A percentile compares a stretch with the other conserved stretches of the same genome.
phyloP scores from a whole-genome alignment of 345 rosid genomes.

The Kernera saxatilis region DNA sequence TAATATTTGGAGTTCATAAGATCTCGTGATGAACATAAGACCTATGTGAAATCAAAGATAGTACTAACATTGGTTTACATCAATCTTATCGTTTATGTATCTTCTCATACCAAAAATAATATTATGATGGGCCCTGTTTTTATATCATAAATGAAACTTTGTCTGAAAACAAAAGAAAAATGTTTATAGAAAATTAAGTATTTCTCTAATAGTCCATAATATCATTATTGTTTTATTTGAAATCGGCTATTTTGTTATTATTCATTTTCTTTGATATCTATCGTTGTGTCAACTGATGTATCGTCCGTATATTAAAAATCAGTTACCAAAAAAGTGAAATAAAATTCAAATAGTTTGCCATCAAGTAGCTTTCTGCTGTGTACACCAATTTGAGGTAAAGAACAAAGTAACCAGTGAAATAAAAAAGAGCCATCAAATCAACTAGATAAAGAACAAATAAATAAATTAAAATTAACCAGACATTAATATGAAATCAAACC shows the following conservation, averaged over 20 bases:
- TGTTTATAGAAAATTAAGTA: background rate
- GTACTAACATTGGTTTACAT: background rate
- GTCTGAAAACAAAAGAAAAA: background rate
- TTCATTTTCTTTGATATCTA: constrained; percentile 9
- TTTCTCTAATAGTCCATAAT: background rate
- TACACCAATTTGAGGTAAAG: constrained; percentile 24
- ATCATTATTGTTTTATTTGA: constrained; percentile 20
- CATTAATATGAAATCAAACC: background rate
- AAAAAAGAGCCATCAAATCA: constrained; percentile 22
- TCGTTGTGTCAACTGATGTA: constrained; percentile 26
- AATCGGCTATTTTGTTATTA: constrained; percentile 10
- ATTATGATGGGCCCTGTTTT: background rate
- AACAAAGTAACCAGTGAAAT: constrained; percentile 24
- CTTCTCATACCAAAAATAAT: background rate
- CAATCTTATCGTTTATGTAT: constrained; percentile 3
- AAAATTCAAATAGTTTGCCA: background rate
- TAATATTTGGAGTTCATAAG: background rate
- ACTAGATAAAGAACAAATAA: background rate
- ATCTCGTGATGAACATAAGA: background rate
- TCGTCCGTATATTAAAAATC: constrained; percentile 15
- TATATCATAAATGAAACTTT: background rate
- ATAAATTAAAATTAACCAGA: background rate
- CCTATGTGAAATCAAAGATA: background rate
- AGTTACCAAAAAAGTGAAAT: constrained; percentile 16
- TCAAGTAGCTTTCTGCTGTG: constrained; percentile 13